phyloP scores from a whole-genome alignment of 345 rosid species.

The Brassica napus region DNA sequence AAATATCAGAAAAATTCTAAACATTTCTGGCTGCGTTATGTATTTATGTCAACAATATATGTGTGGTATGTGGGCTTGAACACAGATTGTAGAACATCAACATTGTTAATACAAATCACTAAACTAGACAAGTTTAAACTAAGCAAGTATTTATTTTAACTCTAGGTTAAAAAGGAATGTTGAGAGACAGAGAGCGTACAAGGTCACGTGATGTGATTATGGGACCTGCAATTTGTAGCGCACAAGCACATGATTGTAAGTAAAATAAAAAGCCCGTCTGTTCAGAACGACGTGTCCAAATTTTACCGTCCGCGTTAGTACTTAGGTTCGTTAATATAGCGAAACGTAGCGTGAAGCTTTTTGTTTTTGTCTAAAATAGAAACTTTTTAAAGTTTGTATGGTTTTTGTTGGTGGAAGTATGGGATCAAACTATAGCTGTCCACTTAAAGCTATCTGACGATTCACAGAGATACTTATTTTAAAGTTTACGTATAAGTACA shows the following conservation, averaged over 20 bases:
- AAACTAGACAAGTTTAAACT: not conserved
- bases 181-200: slow-evolving; percentile 30
- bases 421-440: slow-evolving; percentile 22
- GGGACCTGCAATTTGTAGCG: slow-evolving; percentile 33
- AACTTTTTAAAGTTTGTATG: not conserved
- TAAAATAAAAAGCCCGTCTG: slow-evolving; percentile 24
- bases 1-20: not conserved
- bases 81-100: not conserved
- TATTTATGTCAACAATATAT: not conserved
- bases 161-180: not conserved
- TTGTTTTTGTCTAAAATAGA: not conserved
- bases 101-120: not conserved
- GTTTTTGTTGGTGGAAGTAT: slow-evolving; percentile 23
- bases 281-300: slow-evolving; percentile 23
- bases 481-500: not conserved
- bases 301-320: slow-evolving; percentile 9
- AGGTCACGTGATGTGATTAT: slow-evolving; percentile 33
- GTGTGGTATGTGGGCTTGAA: not conserved
- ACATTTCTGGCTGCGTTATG: not conserved
- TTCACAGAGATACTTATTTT: not conserved
- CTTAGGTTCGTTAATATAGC: slow-evolving; percentile 13
- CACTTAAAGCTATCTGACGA: slow-evolving; percentile 19
- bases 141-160: not conserved
- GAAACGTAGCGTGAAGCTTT: slow-evolving; percentile 32
- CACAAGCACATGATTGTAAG: slow-evolving; percentile 27